Evolutionary conservation across 352 stramenopile species (phyloP).

Genomic region (Pythium sp.): DNA sequence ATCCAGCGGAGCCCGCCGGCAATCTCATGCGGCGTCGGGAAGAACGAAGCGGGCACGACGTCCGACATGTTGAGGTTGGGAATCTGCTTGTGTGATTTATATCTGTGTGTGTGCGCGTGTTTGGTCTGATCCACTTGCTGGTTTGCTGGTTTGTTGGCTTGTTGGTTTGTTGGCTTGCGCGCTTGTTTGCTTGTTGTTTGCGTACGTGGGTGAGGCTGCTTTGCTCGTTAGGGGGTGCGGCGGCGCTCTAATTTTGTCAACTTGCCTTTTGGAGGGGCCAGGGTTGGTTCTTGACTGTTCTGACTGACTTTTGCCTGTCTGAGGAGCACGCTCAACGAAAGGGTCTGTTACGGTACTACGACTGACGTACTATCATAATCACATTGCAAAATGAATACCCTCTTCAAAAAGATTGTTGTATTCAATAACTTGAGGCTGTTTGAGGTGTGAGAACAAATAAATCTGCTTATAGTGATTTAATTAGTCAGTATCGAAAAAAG

Average conservation of each 20-base stretch:
- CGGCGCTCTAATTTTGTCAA: constrained; percentile 8
- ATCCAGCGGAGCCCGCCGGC: constrained; percentile 72
- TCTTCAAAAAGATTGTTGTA: neutral
- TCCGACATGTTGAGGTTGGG: constrained; percentile 41
- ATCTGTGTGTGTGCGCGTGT: neutral
- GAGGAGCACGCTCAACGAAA: neutral
- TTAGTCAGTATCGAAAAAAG: neutral
- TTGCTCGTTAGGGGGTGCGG: neutral
- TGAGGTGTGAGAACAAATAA: neutral
- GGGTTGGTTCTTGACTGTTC: neutral
- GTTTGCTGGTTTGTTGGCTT: too few species aligned
- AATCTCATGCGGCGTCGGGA: constrained; percentile 77
- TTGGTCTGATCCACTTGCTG: neutral
- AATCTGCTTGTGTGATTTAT: neutral
- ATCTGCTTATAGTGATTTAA: neutral
- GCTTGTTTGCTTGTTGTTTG: constrained; percentile 2
- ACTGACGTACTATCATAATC: neutral
- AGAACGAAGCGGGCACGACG: constrained; percentile 61
- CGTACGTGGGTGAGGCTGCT: neutral
- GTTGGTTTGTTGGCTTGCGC: neutral
- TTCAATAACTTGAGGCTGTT: neutral
- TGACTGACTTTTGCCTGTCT: neutral
- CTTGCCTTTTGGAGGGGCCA: constrained; percentile 4
- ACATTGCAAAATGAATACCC: neutral
- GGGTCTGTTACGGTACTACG: neutral